These are phyloP conservation scores for Parafenestella ontariensis DNA, from an alignment of 2,329 filamentous ascomycete species.

Conservation along the genomic window DNA sequence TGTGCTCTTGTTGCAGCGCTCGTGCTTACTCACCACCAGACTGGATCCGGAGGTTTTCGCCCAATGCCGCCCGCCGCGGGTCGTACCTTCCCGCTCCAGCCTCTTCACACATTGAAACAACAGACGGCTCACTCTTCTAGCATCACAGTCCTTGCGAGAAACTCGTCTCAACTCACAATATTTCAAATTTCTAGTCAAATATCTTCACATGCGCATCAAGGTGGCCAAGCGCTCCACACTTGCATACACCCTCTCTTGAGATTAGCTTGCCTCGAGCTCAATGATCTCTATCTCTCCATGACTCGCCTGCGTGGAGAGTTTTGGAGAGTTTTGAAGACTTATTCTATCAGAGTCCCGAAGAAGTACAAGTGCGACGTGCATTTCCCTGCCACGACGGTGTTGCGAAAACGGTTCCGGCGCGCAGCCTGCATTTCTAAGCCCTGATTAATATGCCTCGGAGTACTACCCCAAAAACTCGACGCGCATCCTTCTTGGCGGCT, in stretches of 20 bases:
- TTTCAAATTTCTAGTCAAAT: too few relatives aligned
- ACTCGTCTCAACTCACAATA: background rate
- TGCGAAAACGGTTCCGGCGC: background rate
- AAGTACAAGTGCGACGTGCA: conserved; percentile 7
- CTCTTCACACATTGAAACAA: background rate
- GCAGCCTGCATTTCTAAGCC: conserved; percentile 9
- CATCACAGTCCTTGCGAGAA: too few relatives aligned
- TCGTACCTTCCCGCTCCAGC: background rate
- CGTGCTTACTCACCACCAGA: background rate
- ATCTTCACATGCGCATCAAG: too few relatives aligned
- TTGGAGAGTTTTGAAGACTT: too few relatives aligned
- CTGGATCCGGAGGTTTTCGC: too few relatives aligned
- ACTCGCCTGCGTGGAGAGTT: too few relatives aligned
- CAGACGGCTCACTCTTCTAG: background rate
- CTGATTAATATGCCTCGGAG: conserved; percentile 13
- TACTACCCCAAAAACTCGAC: background rate
- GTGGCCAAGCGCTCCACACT: too few relatives aligned
- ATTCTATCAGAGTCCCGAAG: conserved; percentile 10
- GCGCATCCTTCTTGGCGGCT: background rate
- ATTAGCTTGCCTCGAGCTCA: background rate
- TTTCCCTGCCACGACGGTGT: background rate
- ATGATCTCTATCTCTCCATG: too few relatives aligned
- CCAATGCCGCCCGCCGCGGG: background rate
- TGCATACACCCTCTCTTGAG: background rate
- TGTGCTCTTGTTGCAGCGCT: background rate